phyloP scores from a whole-genome alignment of 805 yeast genomes.

The Debaryomyces maramus region DNA sequence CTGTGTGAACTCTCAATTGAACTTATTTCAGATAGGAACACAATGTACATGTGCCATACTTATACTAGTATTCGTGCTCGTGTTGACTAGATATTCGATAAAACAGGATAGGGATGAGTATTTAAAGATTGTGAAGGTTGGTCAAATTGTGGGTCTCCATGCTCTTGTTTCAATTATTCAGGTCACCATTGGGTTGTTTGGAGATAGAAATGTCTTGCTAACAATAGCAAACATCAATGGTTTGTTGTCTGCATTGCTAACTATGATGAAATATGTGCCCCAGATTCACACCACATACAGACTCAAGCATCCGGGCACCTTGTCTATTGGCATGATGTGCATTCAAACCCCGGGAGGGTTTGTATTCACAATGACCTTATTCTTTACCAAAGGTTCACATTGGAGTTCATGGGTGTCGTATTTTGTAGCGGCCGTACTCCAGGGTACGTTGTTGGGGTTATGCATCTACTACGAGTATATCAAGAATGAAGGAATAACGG shows the following conservation, averaged over 20 bases:
- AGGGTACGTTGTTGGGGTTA: constrained; percentile 59
- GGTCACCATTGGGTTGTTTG: constrained; percentile 31
- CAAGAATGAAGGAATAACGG: constrained; percentile 20
- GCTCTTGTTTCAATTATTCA: constrained; percentile 32
- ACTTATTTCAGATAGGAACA: constrained; percentile 62
- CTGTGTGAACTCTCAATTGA: constrained; percentile 65
- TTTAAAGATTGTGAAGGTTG: constrained; percentile 38
- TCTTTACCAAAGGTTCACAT: constrained; percentile 68
- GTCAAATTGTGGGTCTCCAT: constrained; percentile 41
- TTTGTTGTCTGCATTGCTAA: constrained; percentile 58
- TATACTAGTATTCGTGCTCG: constrained; percentile 56
- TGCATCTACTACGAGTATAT: constrained; percentile 53
- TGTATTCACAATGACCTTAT: constrained; percentile 72
- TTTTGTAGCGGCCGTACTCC: constrained; percentile 67
- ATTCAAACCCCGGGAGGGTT: constrained; percentile 91
- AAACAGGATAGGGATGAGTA: constrained; percentile 49
- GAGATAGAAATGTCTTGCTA: constrained; percentile 21
- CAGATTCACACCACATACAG: constrained; percentile 69
- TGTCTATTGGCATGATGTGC: constrained; percentile 78
- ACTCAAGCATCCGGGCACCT: constrained; percentile 75
- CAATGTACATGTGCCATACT: constrained; percentile 61
- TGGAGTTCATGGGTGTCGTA: constrained; percentile 90
- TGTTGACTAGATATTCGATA: constrained; percentile 45
- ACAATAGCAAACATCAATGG: constrained; percentile 63
- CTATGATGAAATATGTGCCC: constrained; percentile 75